Evolutionary conservation across 106 monocot species (phyloP).

Genomic region (Cymbidium sinense): DNA sequence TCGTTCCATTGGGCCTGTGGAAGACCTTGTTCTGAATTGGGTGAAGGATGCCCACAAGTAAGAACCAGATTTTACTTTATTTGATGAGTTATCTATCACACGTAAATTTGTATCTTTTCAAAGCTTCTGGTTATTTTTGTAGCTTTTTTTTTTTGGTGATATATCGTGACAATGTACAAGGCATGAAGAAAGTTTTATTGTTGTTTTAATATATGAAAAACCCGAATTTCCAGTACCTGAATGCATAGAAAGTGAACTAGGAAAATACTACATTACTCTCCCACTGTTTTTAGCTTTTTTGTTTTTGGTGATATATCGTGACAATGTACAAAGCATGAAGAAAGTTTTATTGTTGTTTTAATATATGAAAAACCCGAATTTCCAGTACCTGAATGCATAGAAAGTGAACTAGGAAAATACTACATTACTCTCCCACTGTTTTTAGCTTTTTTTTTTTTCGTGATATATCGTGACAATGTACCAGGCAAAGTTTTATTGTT

Average conservation of each 20-base stretch:
- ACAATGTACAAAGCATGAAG: neutral
- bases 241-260: no score
- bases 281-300: neutral
- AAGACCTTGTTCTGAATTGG: slow-evolving; percentile 69
- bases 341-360: neutral
- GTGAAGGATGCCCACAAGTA: slow-evolving; percentile 81
- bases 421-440: no score
- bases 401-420: no score
- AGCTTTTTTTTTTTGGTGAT: neutral
- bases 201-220: neutral
- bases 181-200: neutral
- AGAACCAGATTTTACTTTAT: neutral
- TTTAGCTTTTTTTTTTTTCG: neutral
- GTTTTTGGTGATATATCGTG: neutral
- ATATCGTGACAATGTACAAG: neutral
- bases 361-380: neutral
- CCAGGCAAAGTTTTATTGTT: neutral
- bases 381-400: neutral
- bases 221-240: neutral
- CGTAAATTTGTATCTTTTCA: neutral
- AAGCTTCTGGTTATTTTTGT: neutral
- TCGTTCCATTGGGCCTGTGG: slow-evolving; percentile 57
- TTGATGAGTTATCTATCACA: neutral
- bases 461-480: neutral
- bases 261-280: no score